Evolutionary conservation across 768 basidiomycete species (phyloP), one percentile per base, ranked within the genome.

Genomic region (Cubamyces lactineus): DNA sequence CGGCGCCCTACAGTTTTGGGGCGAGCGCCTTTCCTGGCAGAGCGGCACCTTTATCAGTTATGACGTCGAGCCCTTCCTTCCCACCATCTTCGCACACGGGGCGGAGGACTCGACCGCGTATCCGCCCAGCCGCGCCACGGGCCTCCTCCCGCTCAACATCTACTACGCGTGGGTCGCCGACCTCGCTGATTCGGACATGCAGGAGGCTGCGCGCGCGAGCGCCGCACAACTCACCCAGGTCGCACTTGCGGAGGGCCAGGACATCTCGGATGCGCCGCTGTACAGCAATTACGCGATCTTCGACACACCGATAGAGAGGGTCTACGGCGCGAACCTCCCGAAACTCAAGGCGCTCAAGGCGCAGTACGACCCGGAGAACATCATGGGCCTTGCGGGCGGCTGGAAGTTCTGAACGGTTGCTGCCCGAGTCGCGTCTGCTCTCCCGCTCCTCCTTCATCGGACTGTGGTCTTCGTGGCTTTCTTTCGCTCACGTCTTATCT

Each of bases 321-420:
- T 90, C 28, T 88, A 84, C 64, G 86, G 84, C 2, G 64, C 46
- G 2, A 83, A 86, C 59, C 50, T 89, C 2, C 68, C 69, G 13
- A 70, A 50, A 53, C 66, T 88, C 61, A 62, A 69, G 56, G 62
- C 54, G 12, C 70, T 87, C 16, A 84, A 82, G 67, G 67, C 62
- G 58, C 56, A 50, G 21, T 76, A 84, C 54, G 88, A 90, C 70
- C 87, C 87, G 0, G 53, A 73, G 9, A 78, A 84, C 66, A 78
- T 88, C 42, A 89, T 90, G 86, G 80, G 79, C 16, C 79, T 87
- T 17, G 78, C 87, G n/a, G 87, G 87, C 5, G 88, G 87, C 7
- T 88, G 80, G 71, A 88, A 86, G 72, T 54, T 72, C 19, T 64
- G 54, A 64, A 0, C 16, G 2, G n/a, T 5, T 6, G 47, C 16